Evolutionary conservation across 805 yeast species (phyloP).

Genomic region (Suhomyces sp.): DNA sequence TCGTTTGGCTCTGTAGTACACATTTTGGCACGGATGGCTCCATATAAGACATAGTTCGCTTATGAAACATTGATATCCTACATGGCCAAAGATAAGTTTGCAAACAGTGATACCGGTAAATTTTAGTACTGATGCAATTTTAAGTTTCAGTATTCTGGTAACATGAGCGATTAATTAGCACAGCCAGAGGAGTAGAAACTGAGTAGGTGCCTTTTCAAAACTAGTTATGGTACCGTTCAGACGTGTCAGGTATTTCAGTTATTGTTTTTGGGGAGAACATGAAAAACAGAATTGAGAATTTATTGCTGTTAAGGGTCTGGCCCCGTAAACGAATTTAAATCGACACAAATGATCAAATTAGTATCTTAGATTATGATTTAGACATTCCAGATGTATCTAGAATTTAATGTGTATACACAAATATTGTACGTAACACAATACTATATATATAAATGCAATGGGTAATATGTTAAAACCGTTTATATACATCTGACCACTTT

Average conservation of each 20-base stretch:
- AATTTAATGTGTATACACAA: not conserved
- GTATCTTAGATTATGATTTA: not conserved
- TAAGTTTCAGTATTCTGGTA: not conserved
- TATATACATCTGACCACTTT: slow-evolving; percentile 35
- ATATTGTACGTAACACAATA: not conserved
- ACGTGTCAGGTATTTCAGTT: not conserved
- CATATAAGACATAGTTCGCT: not conserved
- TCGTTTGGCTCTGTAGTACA: not conserved
- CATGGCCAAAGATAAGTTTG: not conserved
- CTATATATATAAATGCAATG: not conserved
- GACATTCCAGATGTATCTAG: not conserved
- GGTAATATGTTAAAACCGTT: slow-evolving; percentile 16
- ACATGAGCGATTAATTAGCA: not conserved
- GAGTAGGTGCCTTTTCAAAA: not conserved
- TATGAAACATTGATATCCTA: not conserved
- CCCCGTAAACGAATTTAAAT: not conserved
- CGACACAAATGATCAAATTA: not conserved
- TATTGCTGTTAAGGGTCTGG: not conserved
- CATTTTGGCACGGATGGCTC: not conserved
- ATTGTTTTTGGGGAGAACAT: too few species aligned
- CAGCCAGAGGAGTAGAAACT: too few species aligned
- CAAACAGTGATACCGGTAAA: not conserved
- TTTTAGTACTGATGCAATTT: not conserved
- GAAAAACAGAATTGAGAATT: not conserved
- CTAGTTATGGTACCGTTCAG: too few species aligned